Evolutionary conservation across 805 yeast genomes (phyloP).

Genomic region (Danielia oregonensis): DNA sequence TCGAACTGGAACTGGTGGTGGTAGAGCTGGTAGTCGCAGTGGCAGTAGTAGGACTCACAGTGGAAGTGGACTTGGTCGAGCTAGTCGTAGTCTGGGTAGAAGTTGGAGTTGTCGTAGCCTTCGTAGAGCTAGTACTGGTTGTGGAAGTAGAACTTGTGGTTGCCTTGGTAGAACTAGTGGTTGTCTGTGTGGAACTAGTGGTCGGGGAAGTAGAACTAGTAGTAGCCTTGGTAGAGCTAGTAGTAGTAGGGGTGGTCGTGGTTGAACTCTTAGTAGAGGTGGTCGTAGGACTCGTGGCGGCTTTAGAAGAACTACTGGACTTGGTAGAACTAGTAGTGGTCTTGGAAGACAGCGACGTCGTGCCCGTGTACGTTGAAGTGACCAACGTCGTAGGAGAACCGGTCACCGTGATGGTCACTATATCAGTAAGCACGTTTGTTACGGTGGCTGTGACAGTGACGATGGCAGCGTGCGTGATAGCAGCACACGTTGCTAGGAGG

Average conservation of each 20-base stretch:
- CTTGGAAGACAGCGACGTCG: too few relatives aligned
- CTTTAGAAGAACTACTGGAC: not conserved
- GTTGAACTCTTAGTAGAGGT: not conserved
- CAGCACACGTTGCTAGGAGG: conserved; percentile 7
- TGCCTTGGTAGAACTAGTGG: not conserved
- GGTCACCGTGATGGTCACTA: not conserved
- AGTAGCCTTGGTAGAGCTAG: too few relatives aligned
- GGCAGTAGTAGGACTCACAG: conserved; percentile 10
- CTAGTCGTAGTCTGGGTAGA: not conserved
- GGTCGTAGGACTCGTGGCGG: not conserved
- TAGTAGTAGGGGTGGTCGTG: not conserved
- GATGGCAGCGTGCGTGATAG: conserved; percentile 8
- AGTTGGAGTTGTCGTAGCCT: not conserved
- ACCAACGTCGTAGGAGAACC: not conserved
- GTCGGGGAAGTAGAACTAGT: not conserved
- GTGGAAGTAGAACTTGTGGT: not conserved
- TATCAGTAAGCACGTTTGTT: conserved; percentile 7
- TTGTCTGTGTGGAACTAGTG: not conserved
- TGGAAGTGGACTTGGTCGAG: conserved; percentile 1
- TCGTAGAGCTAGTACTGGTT: not conserved
- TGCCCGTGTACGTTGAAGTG: too few relatives aligned
- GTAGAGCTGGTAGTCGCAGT: conserved; percentile 15
- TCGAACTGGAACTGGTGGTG: conserved; percentile 16
- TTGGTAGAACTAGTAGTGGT: not conserved
- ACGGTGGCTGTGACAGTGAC: conserved; percentile 7